phyloP scores from a whole-genome alignment of 257 asterid species.

The Salvia rosmarinus region DNA sequence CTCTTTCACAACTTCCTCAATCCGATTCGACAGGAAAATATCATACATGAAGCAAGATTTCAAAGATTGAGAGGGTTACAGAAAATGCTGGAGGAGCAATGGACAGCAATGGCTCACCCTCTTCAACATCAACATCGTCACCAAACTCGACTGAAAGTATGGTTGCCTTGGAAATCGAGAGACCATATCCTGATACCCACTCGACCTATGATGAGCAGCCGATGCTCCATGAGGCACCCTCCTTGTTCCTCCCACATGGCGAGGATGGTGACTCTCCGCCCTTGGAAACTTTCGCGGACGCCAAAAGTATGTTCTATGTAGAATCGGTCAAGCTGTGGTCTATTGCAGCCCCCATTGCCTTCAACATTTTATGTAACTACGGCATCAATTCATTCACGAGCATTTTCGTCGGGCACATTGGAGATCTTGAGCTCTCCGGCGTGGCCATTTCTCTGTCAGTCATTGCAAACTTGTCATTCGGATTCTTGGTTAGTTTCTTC shows the following conservation, averaged over 20 bases:
- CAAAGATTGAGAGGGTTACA: conserved; percentile 57
- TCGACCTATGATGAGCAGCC: conserved; percentile 30
- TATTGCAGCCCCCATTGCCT: conserved; percentile 90
- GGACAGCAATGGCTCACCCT: conserved; percentile 67
- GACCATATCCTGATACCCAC: conserved; percentile 30
- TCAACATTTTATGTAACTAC: conserved; percentile 86
- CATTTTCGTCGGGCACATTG: conserved; percentile 89
- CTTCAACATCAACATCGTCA: conserved; percentile 34
- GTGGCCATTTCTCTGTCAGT: conserved; percentile 89
- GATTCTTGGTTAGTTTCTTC: conserved; percentile 79
- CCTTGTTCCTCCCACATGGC: conserved; percentile 43
- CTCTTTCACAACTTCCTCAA: background rate
- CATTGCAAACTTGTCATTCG: conserved; percentile 82
- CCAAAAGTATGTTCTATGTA: conserved; percentile 40
- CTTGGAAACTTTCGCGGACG: conserved; percentile 45
- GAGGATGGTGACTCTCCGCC: conserved; percentile 72
- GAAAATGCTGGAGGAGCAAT: conserved; percentile 55
- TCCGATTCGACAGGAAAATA: conserved; percentile 4
- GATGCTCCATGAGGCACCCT: conserved; percentile 81
- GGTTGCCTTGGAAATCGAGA: conserved; percentile 56
- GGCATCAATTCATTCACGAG: conserved; percentile 88
- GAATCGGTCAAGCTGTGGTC: conserved; percentile 80
- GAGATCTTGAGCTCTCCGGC: conserved; percentile 90
- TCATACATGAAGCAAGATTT: conserved; percentile 13
- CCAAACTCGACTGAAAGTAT: conserved; percentile 22